Percentiles rank a stretch among this genome's conserved stretches.
Evolutionary conservation across 2,329 filamentous ascomycete species (phyloP).

Genomic region (Epichloe bromicola): DNA sequence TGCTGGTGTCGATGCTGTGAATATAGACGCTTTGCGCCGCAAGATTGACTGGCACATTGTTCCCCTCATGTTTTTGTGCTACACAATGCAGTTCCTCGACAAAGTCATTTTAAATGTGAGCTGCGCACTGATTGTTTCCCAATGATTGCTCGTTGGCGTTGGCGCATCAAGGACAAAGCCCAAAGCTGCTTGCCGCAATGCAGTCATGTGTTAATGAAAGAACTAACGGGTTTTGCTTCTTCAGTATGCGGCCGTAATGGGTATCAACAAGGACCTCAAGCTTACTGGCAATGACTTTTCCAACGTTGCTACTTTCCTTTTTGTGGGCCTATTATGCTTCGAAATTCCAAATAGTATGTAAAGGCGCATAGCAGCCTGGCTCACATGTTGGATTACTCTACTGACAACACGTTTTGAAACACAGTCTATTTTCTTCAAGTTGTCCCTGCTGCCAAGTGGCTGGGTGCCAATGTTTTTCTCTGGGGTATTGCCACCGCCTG

Average conservation of each 20-base stretch:
- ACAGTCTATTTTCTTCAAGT: slow-evolving; percentile 45
- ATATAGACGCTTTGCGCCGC: slow-evolving; percentile 34
- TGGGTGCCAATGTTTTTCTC: slow-evolving; percentile 43
- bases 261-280: slow-evolving; percentile 37
- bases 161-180: too few relatives aligned
- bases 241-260: slow-evolving; percentile 55
- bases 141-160: too few relatives aligned
- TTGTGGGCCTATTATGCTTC: slow-evolving; percentile 45
- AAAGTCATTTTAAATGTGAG: slow-evolving; percentile 50
- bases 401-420: background rate
- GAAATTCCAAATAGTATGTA: slow-evolving; percentile 44
- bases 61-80: slow-evolving; percentile 48
- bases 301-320: slow-evolving; percentile 48
- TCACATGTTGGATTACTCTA: background rate
- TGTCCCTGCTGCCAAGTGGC: slow-evolving; percentile 46
- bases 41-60: slow-evolving; percentile 47
- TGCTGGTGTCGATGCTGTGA: slow-evolving; percentile 19
- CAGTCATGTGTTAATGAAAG: background rate
- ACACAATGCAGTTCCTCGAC: slow-evolving; percentile 51
- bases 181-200: background rate
- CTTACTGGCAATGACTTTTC: slow-evolving; percentile 48
- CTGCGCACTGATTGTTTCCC: background rate
- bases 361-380: too few relatives aligned
- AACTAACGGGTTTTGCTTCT: background rate
- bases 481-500: slow-evolving; percentile 46